phyloP scores from a whole-genome alignment of 2,329 filamentous ascomycete species.

The Alternaria sp. region DNA sequence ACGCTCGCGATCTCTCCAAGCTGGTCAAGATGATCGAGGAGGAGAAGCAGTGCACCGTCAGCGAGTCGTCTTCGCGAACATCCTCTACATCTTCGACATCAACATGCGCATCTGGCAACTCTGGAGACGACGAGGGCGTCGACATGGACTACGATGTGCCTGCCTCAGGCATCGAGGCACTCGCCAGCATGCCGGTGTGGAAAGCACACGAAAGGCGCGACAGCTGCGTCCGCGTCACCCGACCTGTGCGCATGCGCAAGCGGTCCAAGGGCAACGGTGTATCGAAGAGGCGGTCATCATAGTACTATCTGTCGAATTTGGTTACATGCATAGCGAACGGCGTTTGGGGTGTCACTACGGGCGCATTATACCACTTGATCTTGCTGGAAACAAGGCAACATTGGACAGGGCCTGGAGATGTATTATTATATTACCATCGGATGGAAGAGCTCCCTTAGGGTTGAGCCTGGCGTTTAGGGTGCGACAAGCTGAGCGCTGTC shows the following conservation, averaged over 20 bases:
- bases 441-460: slow-evolving; percentile 38
- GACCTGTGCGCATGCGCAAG: slow-evolving; percentile 43
- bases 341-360: slow-evolving; percentile 25
- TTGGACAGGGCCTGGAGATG: slow-evolving; percentile 1
- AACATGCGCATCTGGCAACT: slow-evolving; percentile 1
- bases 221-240: slow-evolving; percentile 36
- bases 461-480: slow-evolving; percentile 40
- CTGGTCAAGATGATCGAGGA: slow-evolving; percentile 53
- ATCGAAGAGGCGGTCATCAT: slow-evolving; percentile 29
- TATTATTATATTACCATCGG: background rate
- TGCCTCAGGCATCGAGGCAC: slow-evolving; percentile 16
- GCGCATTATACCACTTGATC: slow-evolving; percentile 39
- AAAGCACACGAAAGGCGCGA: slow-evolving; percentile 35
- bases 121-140: slow-evolving; percentile 43
- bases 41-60: slow-evolving; percentile 51
- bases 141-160: slow-evolving; percentile 39
- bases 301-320: slow-evolving; percentile 8
- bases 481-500: slow-evolving; percentile 19
- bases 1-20: slow-evolving; percentile 50
- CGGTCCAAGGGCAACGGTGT: slow-evolving; percentile 23
- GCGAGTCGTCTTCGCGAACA: slow-evolving; percentile 22
- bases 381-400: slow-evolving; percentile 1
- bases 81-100: slow-evolving; percentile 14
- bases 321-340: slow-evolving; percentile 41
- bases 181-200: slow-evolving; percentile 30